Evolutionary conservation across 2,329 filamentous ascomycete genomes (phyloP).

Genomic region (Penicillium freii): DNA sequence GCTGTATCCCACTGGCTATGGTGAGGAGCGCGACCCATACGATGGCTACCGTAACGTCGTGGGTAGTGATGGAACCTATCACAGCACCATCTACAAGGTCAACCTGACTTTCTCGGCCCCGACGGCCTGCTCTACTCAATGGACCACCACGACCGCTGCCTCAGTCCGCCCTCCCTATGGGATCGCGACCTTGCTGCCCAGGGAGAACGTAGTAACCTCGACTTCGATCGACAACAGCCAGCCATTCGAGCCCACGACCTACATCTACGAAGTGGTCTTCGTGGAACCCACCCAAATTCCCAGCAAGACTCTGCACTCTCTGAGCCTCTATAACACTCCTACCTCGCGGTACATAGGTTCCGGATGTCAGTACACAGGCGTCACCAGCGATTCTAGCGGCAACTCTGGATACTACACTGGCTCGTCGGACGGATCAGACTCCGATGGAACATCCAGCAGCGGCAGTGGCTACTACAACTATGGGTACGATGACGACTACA

Average conservation of each 20-base stretch:
- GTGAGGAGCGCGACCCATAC: conserved; percentile 2
- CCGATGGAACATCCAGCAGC: neutral
- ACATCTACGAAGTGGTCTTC: conserved; percentile 26
- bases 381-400: neutral
- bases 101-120: conserved; percentile 31
- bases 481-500: conserved; percentile 10
- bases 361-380: conserved; percentile 14
- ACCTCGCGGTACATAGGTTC: conserved; percentile 15
- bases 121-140: conserved; percentile 29
- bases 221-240: conserved; percentile 21
- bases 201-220: conserved; percentile 23
- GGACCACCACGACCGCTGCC: conserved; percentile 26
- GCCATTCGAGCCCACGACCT: conserved; percentile 28
- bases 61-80: conserved; percentile 3
- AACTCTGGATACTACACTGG: neutral
- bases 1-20: conserved; percentile 29
- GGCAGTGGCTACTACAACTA: neutral
- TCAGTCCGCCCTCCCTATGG: conserved; percentile 17
- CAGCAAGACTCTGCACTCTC: conserved; percentile 12
- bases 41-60: conserved; percentile 1
- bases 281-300: conserved; percentile 33
- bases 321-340: conserved; percentile 23
- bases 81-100: conserved; percentile 26
- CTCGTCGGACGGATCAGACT: neutral
- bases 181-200: conserved; percentile 20